Base-by-base conservation (phyloP, 345 rosid species). In the Pelargonium nanum region DNA sequence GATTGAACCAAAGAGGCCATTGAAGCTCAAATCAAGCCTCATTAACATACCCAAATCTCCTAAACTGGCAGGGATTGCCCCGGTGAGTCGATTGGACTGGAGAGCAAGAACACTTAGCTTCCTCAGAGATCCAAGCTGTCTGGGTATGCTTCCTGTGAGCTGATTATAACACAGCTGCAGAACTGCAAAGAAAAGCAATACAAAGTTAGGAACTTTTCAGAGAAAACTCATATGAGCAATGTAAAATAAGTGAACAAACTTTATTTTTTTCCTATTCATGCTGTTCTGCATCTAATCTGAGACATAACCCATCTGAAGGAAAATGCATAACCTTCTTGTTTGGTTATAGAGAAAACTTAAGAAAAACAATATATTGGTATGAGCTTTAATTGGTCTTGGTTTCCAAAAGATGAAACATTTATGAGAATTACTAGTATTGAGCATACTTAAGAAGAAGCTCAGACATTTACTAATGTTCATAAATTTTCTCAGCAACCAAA, bases 31-130 rank as follows among this genome's bases (percentile, higher is more conserved):
- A 68, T 89, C 96, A 69, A 93, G 75, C 86, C 96, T 87, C 1
- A 81, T 77, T 25, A 93, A 72, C 70, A 61, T 65, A 56, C 28
- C 68, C 59, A 88, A 62, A 60, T 81, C 77, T 10, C 99, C 99
- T 76, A 93, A 74, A 74, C 90, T 87, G 1, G 99, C 96, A 21
- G 99, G 99, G 58, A 93, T 80, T 8, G 97, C 99, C 53, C 99
- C 96, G 26, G 92, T 78, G 22, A 93, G 71, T 54, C 57, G 75
- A 75, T 93, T 93, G 67, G 76, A 79, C 62, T 93, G 95, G 71
- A 93, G 64, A 62, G 95, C 90, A 21, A 93, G 88, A 44, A 87
- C 96, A 53, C 58, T 73, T 9, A 93, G 85, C 76, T 76, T 86
- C 67, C 70, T 72, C 3, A 93, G 23, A 19, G 88, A 87, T 12